Evolutionary conservation across 306 rosid species (phyloP).

Genomic region (Fagus crenata): DNA sequence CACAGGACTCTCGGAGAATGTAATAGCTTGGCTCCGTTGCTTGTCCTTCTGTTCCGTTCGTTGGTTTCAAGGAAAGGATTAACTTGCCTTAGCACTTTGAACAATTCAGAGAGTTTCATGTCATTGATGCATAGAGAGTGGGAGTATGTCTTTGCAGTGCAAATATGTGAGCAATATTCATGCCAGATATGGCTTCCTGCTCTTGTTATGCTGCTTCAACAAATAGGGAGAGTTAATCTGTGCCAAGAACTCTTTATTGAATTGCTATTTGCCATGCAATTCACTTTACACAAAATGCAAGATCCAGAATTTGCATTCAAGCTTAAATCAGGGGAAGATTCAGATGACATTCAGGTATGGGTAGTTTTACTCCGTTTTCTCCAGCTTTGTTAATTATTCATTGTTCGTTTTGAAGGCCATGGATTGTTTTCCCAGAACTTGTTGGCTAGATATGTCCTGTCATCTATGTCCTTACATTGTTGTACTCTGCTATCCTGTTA

Average conservation of each 20-base stretch:
- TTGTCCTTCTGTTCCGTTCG: slow-evolving; percentile 66
- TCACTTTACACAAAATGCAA: slow-evolving; percentile 68
- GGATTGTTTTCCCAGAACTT: background rate
- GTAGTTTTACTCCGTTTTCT: background rate
- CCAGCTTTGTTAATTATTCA: background rate
- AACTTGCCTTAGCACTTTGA: slow-evolving; percentile 27
- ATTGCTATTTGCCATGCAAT: slow-evolving; percentile 63
- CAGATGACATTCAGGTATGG: slow-evolving; percentile 68
- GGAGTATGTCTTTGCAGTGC: slow-evolving; percentile 77
- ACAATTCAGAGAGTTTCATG: slow-evolving; percentile 42
- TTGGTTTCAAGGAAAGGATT: slow-evolving; percentile 62
- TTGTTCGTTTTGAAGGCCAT: background rate
- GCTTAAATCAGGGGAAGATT: slow-evolving; percentile 59
- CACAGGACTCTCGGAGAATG: slow-evolving; percentile 81
- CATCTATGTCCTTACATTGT: background rate
- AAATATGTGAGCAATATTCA: slow-evolving; percentile 71
- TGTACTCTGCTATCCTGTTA: background rate
- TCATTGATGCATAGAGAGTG: slow-evolving; percentile 54
- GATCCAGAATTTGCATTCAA: slow-evolving; percentile 74
- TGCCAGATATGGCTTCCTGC: slow-evolving; percentile 86
- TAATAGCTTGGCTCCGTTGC: slow-evolving; percentile 75
- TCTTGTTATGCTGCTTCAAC: slow-evolving; percentile 54
- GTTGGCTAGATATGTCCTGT: background rate
- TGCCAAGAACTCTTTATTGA: slow-evolving; percentile 43
- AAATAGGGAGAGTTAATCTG: slow-evolving; percentile 31